Percentiles rank a stretch among this genome's conserved stretches.
These are phyloP conservation scores for Nematocida major DNA, from an alignment of 371 early-diverging fungal species.

Conservation along the genomic window DNA sequence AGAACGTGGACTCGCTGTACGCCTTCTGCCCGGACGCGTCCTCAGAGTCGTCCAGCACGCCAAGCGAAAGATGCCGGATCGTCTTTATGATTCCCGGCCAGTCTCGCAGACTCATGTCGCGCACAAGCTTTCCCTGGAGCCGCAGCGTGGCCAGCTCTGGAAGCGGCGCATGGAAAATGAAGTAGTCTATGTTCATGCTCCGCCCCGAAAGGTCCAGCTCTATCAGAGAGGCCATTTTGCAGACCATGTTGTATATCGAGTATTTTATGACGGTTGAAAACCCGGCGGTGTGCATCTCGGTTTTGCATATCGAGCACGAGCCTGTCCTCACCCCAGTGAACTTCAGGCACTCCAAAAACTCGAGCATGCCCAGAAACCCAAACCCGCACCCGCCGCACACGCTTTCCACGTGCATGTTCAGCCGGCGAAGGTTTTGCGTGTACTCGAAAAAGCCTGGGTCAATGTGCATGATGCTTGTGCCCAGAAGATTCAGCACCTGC, in stretches of 20 bases:
- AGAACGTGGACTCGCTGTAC: conserved; percentile 39
- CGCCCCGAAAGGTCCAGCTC: conserved; percentile 47
- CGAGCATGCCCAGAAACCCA: conserved; percentile 11
- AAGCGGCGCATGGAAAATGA: conserved; percentile 33
- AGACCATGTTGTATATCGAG: conserved; percentile 41
- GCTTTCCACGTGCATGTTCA: conserved; percentile 6
- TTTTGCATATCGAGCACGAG: conserved; percentile 28
- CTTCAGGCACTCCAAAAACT: conserved; percentile 3
- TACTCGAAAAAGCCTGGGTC: neutral
- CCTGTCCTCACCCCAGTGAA: conserved; percentile 17
- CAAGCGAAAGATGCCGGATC: conserved; percentile 32
- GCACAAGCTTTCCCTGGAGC: conserved; percentile 38
- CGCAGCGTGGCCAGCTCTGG: conserved; percentile 18
- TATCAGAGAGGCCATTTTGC: conserved; percentile 37
- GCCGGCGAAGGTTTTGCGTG: neutral
- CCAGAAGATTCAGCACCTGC: conserved; percentile 8
- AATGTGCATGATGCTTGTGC: neutral
- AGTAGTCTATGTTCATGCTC: conserved; percentile 49
- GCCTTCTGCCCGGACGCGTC: neutral
- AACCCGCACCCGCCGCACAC: conserved; percentile 48
- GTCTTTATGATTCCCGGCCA: conserved; percentile 51
- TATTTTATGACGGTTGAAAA: conserved; percentile 29
- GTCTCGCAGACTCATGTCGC: conserved; percentile 50
- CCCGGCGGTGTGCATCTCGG: conserved; percentile 12
- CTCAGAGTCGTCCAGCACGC: conserved; percentile 28